Evolutionary conservation across 1,284 basidiomycete species (phyloP).

Genomic region (Puccinia polysora): DNA sequence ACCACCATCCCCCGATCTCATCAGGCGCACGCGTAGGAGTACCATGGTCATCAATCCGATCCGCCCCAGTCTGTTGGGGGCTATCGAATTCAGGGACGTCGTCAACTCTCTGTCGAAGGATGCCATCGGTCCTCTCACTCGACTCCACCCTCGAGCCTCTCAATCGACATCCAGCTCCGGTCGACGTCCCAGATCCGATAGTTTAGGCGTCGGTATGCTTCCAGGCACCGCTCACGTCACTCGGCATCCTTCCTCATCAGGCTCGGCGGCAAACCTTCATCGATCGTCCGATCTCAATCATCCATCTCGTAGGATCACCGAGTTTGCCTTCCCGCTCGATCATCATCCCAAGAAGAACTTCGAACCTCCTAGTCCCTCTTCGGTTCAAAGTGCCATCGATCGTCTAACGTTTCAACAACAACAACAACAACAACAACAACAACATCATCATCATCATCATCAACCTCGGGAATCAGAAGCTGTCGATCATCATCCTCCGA

Average conservation of each 20-base stretch:
- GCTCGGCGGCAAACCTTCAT: background rate
- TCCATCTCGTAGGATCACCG: background rate
- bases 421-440: too few relatives aligned
- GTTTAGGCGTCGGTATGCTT: slow-evolving; percentile 2
- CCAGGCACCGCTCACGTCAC: background rate
- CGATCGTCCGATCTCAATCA: background rate
- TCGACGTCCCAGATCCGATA: background rate
- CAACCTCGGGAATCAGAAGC: too few relatives aligned
- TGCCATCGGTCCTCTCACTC: slow-evolving; percentile 38
- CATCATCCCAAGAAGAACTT: too few relatives aligned
- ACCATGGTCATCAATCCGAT: slow-evolving; percentile 8
- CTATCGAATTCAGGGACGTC: slow-evolving; percentile 86
- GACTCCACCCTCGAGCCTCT: background rate
- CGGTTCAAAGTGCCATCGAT: too few relatives aligned
- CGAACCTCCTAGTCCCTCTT: too few relatives aligned
- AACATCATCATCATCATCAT: too few relatives aligned
- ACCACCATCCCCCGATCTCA: background rate
- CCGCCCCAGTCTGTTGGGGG: slow-evolving; percentile 69
- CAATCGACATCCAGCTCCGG: background rate
- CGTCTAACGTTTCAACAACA: too few relatives aligned
- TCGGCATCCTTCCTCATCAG: background rate
- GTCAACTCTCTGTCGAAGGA: slow-evolving; percentile 68
- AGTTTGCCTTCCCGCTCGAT: background rate
- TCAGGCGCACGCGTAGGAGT: background rate
- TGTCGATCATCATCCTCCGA: too few relatives aligned